These are phyloP conservation scores for Zanthoxylum bungeanum DNA, from an alignment of 345 rosid species.

Conservation along the genomic window DNA sequence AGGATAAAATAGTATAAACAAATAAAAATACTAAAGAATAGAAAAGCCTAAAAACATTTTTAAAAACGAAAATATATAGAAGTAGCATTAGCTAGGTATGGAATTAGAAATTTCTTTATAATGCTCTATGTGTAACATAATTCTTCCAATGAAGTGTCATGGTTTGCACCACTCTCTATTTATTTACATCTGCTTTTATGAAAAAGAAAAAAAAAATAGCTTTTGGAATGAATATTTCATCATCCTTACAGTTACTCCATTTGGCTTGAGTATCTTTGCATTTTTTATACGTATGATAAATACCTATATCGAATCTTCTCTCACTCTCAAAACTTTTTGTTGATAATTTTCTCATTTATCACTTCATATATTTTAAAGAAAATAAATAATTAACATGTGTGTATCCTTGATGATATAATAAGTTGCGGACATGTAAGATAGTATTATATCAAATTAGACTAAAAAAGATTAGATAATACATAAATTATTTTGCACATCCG, in stretches of 20 bases:
- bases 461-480: no score
- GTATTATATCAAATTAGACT: no score
- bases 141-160: slow-evolving; percentile 14
- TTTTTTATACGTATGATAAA: background rate
- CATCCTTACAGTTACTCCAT: slow-evolving; percentile 15
- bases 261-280: slow-evolving; percentile 9
- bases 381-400: background rate
- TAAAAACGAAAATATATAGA: background rate
- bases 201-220: background rate
- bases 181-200: background rate
- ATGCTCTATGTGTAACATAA: background rate
- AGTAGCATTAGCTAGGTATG: background rate
- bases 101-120: background rate
- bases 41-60: background rate
- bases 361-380: background rate
- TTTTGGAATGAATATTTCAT: slow-evolving; percentile 10
- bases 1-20: background rate
- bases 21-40: background rate
- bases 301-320: slow-evolving; percentile 4
- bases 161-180: background rate
- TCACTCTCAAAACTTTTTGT: background rate
- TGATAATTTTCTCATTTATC: background rate
- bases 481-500: no score
- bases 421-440: no score
- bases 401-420: no score